Evolutionary conservation across 352 stramenopile genomes (phyloP).

Genomic region (Detonula confervacea): DNA sequence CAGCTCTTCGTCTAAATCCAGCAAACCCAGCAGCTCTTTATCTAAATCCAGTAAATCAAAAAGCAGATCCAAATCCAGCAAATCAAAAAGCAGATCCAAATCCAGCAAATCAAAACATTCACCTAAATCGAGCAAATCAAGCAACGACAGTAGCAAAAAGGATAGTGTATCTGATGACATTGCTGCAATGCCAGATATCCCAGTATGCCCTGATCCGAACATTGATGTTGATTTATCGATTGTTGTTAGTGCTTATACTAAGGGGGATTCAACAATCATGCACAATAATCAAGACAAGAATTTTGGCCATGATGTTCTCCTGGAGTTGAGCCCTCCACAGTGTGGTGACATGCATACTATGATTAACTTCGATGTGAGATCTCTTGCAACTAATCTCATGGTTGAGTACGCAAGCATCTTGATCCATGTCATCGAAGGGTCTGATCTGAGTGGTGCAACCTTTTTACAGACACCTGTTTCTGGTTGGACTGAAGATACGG

Average conservation of each 20-base stretch:
- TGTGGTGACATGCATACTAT: conserved; percentile 22
- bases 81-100: neutral
- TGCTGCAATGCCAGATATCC: neutral
- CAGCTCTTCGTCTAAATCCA: neutral
- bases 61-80: too few relatives aligned
- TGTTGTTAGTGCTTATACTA: neutral
- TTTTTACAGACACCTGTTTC: conserved; percentile 12
- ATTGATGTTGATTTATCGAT: conserved; percentile 6
- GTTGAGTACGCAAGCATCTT: conserved; percentile 26
- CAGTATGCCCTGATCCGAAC: conserved; percentile 5
- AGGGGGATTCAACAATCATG: conserved; percentile 21
- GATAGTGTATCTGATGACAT: neutral
- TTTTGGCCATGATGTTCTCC: conserved; percentile 11
- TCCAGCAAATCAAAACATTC: too few relatives aligned
- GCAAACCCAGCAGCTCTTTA: too few relatives aligned
- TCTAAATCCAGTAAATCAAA: conserved; percentile 6
- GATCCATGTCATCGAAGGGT: conserved; percentile 16
- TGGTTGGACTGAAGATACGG: conserved; percentile 10
- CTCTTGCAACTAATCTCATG: neutral
- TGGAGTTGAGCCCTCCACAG: conserved; percentile 16
- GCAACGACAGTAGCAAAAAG: neutral
- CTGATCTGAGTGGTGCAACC: conserved; percentile 15
- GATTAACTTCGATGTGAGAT: conserved; percentile 13
- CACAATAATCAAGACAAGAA: conserved; percentile 3
- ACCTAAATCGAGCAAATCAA: too few relatives aligned